Conservation (phyloP, 805 yeast genomes). For the Candida easanensis region DNA sequence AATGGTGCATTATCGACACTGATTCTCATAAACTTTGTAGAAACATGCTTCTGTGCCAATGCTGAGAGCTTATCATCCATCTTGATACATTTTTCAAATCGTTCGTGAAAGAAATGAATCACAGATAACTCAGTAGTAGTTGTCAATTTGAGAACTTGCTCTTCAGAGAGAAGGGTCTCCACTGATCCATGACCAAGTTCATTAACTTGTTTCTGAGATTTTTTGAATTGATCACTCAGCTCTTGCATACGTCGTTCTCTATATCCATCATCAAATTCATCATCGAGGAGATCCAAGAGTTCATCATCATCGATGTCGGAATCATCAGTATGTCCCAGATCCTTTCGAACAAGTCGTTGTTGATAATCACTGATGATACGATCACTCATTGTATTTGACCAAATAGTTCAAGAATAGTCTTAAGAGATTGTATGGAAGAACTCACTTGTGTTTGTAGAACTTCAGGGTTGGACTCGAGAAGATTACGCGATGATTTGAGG, state of each 20-base stretch:
- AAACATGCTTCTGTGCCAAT: slow-evolving; percentile 57
- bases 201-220: slow-evolving; percentile 30
- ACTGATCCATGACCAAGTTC: slow-evolving; percentile 45
- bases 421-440: neutral
- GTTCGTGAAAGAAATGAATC: slow-evolving; percentile 62
- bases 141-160: slow-evolving; percentile 51
- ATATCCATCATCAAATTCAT: slow-evolving; percentile 44
- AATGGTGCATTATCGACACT: slow-evolving; percentile 71
- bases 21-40: slow-evolving; percentile 50
- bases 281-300: slow-evolving; percentile 47
- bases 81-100: slow-evolving; percentile 55
- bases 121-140: slow-evolving; percentile 41
- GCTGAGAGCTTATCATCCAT: slow-evolving; percentile 50
- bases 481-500: neutral
- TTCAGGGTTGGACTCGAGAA: slow-evolving; percentile 1
- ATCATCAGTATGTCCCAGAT: slow-evolving; percentile 22
- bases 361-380: slow-evolving; percentile 34
- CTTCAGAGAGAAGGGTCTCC: slow-evolving; percentile 46
- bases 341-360: slow-evolving; percentile 31
- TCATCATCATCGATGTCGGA: slow-evolving; percentile 37
- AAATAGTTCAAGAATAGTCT: slow-evolving; percentile 3
- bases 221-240: slow-evolving; percentile 41
- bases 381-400: slow-evolving; percentile 11
- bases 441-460: neutral
- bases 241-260: slow-evolving; percentile 65